Evolutionary conservation across 2,329 filamentous ascomycete species (phyloP).

Genomic region (Verticillium zaregamsianum): DNA sequence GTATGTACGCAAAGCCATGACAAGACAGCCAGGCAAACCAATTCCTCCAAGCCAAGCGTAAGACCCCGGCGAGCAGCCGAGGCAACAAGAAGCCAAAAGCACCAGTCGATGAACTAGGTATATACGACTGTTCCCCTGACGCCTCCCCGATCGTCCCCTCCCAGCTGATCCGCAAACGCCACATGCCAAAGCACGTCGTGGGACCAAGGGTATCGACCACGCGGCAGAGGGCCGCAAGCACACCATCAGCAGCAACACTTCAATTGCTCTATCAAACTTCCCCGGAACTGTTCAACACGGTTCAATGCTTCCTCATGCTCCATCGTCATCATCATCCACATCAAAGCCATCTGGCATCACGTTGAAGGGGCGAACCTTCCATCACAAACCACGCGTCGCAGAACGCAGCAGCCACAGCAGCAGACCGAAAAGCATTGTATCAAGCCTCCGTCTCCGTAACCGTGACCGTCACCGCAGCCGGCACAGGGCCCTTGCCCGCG

Average conservation of each 20-base stretch:
- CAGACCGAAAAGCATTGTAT: neutral
- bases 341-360: constrained; percentile 9
- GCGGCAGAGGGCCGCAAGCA: neutral
- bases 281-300: neutral
- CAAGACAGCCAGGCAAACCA: neutral
- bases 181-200: neutral
- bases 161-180: neutral
- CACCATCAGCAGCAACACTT: neutral
- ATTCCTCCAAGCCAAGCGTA: neutral
- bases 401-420: constrained; percentile 3
- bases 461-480: constrained; percentile 8
- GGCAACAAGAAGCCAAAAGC: neutral
- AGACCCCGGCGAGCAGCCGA: neutral
- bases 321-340: neutral
- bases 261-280: neutral
- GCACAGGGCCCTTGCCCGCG: neutral
- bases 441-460: constrained; percentile 8
- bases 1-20: neutral
- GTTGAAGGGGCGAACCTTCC: constrained; percentile 13
- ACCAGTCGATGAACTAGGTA: neutral
- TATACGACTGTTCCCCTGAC: neutral
- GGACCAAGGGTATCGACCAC: neutral
- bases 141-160: neutral
- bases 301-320: no score
- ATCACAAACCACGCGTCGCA: neutral